Conservation (phyloP, 139 green algal species). For the Klebsormidium nitens region DNA sequence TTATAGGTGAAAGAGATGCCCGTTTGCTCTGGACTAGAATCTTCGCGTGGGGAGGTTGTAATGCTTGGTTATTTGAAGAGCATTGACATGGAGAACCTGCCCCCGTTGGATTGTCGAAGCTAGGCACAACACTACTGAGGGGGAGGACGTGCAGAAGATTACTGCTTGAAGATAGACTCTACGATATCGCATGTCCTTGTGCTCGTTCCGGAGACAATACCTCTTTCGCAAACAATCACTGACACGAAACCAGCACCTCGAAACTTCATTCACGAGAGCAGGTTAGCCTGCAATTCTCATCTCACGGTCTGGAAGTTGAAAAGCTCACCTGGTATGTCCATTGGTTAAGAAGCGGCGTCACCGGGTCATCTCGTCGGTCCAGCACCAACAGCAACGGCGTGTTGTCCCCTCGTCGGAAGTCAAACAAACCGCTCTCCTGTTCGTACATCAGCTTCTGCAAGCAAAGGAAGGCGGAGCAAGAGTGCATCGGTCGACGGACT, state of each 20-base stretch:
- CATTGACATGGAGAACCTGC: too few relatives aligned
- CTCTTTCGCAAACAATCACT: background rate
- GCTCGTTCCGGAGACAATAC: too few relatives aligned
- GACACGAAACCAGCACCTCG: background rate
- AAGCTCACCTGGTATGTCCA: slow-evolving; percentile 51
- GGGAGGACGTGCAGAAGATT: too few relatives aligned
- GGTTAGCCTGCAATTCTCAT: background rate
- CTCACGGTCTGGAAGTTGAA: background rate
- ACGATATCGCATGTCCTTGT: too few relatives aligned
- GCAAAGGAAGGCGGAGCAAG: slow-evolving; percentile 1
- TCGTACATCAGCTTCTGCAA: slow-evolving; percentile 48
- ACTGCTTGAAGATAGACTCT: too few relatives aligned
- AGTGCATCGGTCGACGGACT: background rate
- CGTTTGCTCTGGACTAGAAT: too few relatives aligned
- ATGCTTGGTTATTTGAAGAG: too few relatives aligned
- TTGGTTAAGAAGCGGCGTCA: slow-evolving; percentile 51
- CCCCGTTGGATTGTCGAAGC: too few relatives aligned
- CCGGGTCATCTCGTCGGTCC: slow-evolving; percentile 47
- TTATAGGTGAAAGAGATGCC: too few relatives aligned
- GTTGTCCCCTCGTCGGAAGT: slow-evolving; percentile 35
- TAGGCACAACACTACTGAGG: too few relatives aligned
- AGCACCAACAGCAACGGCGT: slow-evolving; percentile 46
- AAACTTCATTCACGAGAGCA: background rate
- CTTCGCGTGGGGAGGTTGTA: too few relatives aligned
- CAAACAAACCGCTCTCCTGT: slow-evolving; percentile 44